Evolutionary conservation across 305 asterid genomes (phyloP), one percentile per base, ranked within the genome.

Genomic region (Stenogyne calaminthoides): DNA sequence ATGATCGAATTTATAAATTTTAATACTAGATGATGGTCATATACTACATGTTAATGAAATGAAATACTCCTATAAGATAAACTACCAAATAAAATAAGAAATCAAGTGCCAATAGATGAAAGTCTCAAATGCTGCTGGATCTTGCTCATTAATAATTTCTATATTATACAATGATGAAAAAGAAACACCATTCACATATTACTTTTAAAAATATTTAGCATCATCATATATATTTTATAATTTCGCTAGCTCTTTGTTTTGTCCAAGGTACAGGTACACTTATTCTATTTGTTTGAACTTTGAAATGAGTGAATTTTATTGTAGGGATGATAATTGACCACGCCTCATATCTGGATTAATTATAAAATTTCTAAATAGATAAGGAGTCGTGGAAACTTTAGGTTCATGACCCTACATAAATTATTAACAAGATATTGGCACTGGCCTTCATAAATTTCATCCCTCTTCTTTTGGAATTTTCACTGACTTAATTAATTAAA

Each of bases 21-120:
- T 3, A 29, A 29, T 1, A 29, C 3, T n/a, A n/a, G n/a, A n/a
- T 4, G 4, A 32, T 32, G 1, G 25, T 2, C 1, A 22, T 22
- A 1, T 1, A 22, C 1, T 22, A 1, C 1, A 22, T 22, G 1
- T 22, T 1, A 22, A 1, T 2, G 25, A 22, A 22, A 22, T 2
- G 2, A 22, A 1, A 22, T 2, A 1, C 2, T 22, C 25, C 2
- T 1, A 1, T 1, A 1, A 2, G 1, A 1, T 2, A 2, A 2
- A 22, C 2, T 22, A 1, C 2, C 2, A 22, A 22, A 22, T 22
- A 22, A 22, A 1, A 22, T 1, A 22, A 2, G 25, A 22, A 22
- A 1, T 22, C 29, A 25, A 25, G 29, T 22, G 1, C 2, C 2
- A 1, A 22, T 2, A 22, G 25, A 22, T 22, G 25, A 22, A 22